Base-by-base conservation (phyloP, 1,284 basidiomycete species). In the Pseudozyma sp. region DNA sequence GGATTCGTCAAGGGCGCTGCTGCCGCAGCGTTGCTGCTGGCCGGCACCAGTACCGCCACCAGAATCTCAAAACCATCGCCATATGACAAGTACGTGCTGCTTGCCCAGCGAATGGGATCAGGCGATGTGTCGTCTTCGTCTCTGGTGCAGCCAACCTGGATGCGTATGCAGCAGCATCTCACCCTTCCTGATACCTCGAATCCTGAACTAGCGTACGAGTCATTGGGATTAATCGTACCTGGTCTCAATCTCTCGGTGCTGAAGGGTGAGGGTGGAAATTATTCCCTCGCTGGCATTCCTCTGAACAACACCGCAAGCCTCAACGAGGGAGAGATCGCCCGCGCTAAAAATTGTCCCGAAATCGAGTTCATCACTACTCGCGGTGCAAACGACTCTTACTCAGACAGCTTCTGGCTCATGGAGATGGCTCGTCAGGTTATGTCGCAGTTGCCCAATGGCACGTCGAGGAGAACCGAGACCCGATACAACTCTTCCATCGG, bases 281-380 rank as follows among this genome's bases (percentile, higher is more conserved):
- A 65, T 30, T 57, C 55, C 16, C 35, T 65, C 4, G 50, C 19
- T 17, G 62, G 62, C 0, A 65, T 58, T 33, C 50, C 62, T 8
- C 11, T 65, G 31, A 65, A 65, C 55, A 65, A 69, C 40, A 73
- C 58, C 2, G 62, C 60, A 34, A 62, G 62, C 43, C 67, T 68
- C 48, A 69, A 54, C 43, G 44, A 53, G 30, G 35, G 45, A 10
- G 67, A 65, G 37, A 50, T 65, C 40, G 62, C 57, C 13, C 54
- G 62, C 13, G 62, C 62, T 31, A 49, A 50, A 16, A 52, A 16
- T 42, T 65, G 62, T 19, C 62, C 62, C 5, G 46, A 44, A 30
- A 65, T 65, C 51, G 62, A 65, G 44, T 54, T 65, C 44, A 65
- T 65, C 55, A 65, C 62, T 8, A 65, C 62, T 13, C 62, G 62